A percentile compares a stretch with the other conserved stretches of the same genome.
Conservation (phyloP, 768 basidiomycete species). For the Suillus cothurnatus region DNA sequence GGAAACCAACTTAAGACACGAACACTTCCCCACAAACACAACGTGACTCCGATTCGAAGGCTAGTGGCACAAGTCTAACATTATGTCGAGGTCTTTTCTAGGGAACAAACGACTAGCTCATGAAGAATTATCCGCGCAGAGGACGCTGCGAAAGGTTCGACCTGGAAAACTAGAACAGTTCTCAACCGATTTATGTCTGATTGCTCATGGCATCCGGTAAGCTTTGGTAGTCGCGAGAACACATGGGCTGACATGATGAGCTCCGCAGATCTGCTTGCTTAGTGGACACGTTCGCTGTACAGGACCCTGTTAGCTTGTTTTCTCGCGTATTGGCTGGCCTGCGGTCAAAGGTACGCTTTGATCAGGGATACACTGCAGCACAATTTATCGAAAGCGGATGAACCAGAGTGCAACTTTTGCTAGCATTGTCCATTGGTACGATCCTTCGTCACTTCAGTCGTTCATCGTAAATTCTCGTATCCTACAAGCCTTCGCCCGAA, state of each 20-base stretch:
- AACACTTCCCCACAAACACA: background rate
- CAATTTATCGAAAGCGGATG: slow-evolving; percentile 1
- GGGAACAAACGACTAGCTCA: background rate
- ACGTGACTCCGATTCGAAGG: background rate
- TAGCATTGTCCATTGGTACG: slow-evolving; percentile 47
- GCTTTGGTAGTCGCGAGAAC: slow-evolving; percentile 12
- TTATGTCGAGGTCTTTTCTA: slow-evolving; percentile 2
- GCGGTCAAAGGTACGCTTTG: slow-evolving; percentile 38
- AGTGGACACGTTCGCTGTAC: slow-evolving; percentile 46
- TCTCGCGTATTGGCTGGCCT: slow-evolving; percentile 40
- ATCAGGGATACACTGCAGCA: background rate
- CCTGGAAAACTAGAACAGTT: slow-evolving; percentile 30
- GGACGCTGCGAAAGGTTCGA: slow-evolving; percentile 13
- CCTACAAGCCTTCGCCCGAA: slow-evolving; percentile 15
- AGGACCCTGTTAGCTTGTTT: slow-evolving; percentile 36
- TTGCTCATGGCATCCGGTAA: slow-evolving; percentile 47
- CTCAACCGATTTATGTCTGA: slow-evolving; percentile 42
- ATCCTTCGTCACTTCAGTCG: slow-evolving; percentile 49
- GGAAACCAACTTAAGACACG: background rate
- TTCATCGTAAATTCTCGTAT: slow-evolving; percentile 52
- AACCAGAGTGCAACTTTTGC: slow-evolving; percentile 37
- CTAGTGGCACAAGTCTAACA: background rate
- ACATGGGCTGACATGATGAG: background rate
- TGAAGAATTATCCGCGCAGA: slow-evolving; percentile 12
- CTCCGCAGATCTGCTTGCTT: slow-evolving; percentile 49